Evolutionary conservation across 192 early-diverging fungal genomes (phyloP), one percentile per base, ranked within the genome.

Genomic region (Coemansia sp.): DNA sequence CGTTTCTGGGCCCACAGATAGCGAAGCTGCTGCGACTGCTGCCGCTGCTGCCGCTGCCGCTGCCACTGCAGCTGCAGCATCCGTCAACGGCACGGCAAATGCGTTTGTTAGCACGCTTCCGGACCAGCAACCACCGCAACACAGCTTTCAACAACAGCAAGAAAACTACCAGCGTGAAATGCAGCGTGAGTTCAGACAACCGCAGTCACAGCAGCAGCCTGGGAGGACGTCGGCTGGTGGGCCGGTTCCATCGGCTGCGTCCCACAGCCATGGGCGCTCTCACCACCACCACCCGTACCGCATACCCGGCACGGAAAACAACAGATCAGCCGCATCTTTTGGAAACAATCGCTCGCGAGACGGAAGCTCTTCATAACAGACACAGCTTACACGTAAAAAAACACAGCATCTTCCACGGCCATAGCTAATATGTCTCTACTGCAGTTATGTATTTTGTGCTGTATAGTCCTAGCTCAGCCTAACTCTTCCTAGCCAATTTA

Each of bases 211-310:
- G 15, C 56, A 30, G 55, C 30, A 30, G 15, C 55, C 6, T 57
- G 55, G 30, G 20, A 57, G 55, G 26, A 37, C 61, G 31, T 48
- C 66, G 37, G 56, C 66, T 39, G 71, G 71, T 23, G 71, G 71
- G 2, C 71, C 71, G 7, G 48, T 64, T 34, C 45, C 61, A 4
- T 74, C 71, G 6, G 30, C 65, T 16, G 26, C 63, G 7, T 30
- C 46, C 7, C 66, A 61, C 21, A 46, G 59, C 30, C 33, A 64
- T n/a, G 23, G 53, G 53, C 66, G 56, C 49, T 42, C 60, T 33
- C 71, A 58, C 29, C 63, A 68, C 56, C 75, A 71, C 30, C 72
- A 79, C 26, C 65, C 73, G 12, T 74, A 74, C 30, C 67, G 68
- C 25, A 31, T 61, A 8, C 30, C 72, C 3, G 48, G 28, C 42